Percentiles rank a stretch among this genome's conserved stretches.
Conservation (phyloP, 805 yeast genomes). For the Ogataea nakhonphanomensis region DNA sequence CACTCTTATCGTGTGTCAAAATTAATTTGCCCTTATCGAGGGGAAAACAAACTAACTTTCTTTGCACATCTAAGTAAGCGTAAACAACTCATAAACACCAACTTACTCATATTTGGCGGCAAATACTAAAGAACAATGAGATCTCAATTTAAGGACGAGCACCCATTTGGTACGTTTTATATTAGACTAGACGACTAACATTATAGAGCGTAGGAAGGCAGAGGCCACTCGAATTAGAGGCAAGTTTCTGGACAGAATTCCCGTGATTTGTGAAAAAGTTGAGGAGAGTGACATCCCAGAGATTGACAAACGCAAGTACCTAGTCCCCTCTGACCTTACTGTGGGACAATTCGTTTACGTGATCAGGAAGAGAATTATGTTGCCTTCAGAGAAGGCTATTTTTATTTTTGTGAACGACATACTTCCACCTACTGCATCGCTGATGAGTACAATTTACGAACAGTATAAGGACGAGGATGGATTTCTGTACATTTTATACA, state of each 20-base stretch:
- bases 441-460: constrained; percentile 91
- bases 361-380: constrained; percentile 90
- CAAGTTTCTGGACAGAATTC: constrained; percentile 88
- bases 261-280: constrained; percentile 95
- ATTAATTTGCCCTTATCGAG: constrained; percentile 16
- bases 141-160: constrained; percentile 92
- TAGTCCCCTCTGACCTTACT: constrained; percentile 93
- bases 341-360: constrained; percentile 99
- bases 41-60: constrained; percentile 8
- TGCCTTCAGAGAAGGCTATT: constrained; percentile 96
- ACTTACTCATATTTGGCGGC: constrained; percentile 2
- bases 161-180: constrained; percentile 73
- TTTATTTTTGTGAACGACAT: constrained; percentile 96
- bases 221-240: constrained; percentile 89
- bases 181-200: constrained; percentile 4
- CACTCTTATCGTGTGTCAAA: constrained; percentile 18
- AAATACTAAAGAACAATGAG: constrained; percentile 50
- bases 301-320: constrained; percentile 94
- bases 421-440: constrained; percentile 96
- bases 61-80: constrained; percentile 1
- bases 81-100: constrained; percentile 3
- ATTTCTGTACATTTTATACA: constrained; percentile 89
- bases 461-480: constrained; percentile 99
- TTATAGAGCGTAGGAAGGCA: constrained; percentile 78
- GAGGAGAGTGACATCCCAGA: constrained; percentile 95